phyloP scores from a whole-genome alignment of 352 stramenopile genomes.

The Globisporangium alternatum region DNA sequence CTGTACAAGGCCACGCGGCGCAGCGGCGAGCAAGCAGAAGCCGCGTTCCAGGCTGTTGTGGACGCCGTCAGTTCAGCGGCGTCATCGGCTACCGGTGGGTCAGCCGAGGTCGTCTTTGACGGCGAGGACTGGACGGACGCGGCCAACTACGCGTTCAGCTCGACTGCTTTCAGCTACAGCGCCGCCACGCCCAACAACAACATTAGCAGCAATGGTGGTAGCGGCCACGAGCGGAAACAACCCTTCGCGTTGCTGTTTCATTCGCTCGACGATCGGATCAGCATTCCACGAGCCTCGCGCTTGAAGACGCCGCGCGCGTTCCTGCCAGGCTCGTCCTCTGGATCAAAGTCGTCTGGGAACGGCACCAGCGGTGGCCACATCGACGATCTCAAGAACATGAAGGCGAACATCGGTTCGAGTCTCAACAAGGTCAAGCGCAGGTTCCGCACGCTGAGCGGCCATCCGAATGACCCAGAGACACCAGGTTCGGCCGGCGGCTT shows the following conservation, averaged over 20 bases:
- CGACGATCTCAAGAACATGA: conserved; percentile 74
- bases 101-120: conserved; percentile 41
- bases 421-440: conserved; percentile 78
- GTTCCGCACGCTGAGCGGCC: conserved; percentile 56
- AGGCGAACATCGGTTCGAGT: conserved; percentile 68
- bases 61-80: conserved; percentile 55
- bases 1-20: conserved; percentile 71
- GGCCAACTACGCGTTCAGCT: conserved; percentile 17
- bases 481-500: conserved; percentile 15
- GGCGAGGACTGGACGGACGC: conserved; percentile 55
- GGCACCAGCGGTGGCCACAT: conserved; percentile 33
- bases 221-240: conserved; percentile 33
- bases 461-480: conserved; percentile 40
- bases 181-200: conserved; percentile 22
- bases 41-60: conserved; percentile 66
- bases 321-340: conserved; percentile 17
- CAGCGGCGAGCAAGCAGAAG: conserved; percentile 65
- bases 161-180: conserved; percentile 9
- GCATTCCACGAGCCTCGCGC: conserved; percentile 46
- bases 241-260: conserved; percentile 49
- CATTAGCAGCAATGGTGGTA: conserved; percentile 12
- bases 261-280: conserved; percentile 57
- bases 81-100: conserved; percentile 26
- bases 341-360: conserved; percentile 12
- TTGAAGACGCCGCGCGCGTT: conserved; percentile 48